Evolutionary conservation across 1,284 basidiomycete species (phyloP).

Genomic region (Tilletia caries): DNA sequence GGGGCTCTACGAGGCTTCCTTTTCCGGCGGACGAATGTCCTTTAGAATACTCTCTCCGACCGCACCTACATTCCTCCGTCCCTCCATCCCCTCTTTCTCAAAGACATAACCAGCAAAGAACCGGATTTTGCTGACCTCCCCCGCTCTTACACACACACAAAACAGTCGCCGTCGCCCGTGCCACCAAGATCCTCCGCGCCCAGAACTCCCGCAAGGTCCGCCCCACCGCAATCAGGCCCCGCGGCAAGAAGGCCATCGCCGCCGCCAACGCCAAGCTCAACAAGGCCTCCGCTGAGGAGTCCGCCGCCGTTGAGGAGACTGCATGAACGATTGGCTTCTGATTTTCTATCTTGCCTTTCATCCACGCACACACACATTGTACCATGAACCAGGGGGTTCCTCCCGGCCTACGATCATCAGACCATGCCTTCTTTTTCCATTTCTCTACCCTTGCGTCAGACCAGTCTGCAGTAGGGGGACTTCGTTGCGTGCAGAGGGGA

Average conservation of each 20-base stretch:
- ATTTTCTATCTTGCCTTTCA: too few species aligned
- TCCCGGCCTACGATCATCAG: too few species aligned
- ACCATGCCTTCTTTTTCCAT: too few species aligned
- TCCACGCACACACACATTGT: too few species aligned
- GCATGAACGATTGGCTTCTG: background rate
- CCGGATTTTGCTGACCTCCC: conserved; percentile 23
- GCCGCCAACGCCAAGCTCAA: background rate
- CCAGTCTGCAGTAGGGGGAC: too few species aligned
- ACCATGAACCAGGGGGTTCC: too few species aligned
- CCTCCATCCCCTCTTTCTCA: background rate
- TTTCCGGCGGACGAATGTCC: background rate
- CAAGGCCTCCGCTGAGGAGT: background rate
- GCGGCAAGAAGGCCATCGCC: conserved; percentile 9
- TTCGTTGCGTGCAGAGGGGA: too few species aligned
- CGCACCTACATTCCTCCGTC: conserved; percentile 22
- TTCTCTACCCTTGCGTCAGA: too few species aligned
- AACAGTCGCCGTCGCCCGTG: conserved; percentile 47
- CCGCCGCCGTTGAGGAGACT: background rate
- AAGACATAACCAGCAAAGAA: background rate
- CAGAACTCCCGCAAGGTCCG: conserved; percentile 28
- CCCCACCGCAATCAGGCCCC: background rate
- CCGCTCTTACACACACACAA: background rate
- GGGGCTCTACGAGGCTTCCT: background rate
- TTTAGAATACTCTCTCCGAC: background rate
- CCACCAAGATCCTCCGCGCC: conserved; percentile 43